Percentiles rank a stretch among this genome's conserved stretches.
phyloP scores from a whole-genome alignment of 148 eudicot species.

The Rhododendron simsii region DNA sequence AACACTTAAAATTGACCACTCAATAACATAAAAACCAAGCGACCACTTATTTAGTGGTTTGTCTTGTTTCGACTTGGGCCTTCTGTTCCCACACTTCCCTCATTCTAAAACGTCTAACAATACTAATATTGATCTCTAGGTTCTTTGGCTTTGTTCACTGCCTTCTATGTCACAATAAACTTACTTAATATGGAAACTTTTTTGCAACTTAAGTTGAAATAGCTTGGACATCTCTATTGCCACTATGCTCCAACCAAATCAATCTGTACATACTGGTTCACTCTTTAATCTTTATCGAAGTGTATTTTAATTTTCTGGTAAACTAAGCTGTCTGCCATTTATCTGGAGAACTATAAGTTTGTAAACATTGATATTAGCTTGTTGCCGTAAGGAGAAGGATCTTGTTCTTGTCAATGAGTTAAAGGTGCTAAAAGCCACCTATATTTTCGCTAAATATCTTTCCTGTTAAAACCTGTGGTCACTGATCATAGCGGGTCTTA shows the following conservation, averaged over 20 bases:
- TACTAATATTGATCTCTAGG: neutral
- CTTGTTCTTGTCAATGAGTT: neutral
- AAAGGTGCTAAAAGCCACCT: neutral
- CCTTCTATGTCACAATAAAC: neutral
- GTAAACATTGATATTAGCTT: neutral
- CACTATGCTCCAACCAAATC: neutral
- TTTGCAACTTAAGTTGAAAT: neutral
- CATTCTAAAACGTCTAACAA: neutral
- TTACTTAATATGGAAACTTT: neutral
- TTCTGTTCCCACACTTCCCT: neutral
- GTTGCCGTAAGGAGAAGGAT: neutral
- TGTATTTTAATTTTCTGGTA: neutral
- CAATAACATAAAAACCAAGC: neutral
- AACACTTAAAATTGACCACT: neutral
- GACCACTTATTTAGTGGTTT: neutral
- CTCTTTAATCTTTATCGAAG: neutral
- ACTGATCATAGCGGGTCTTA: neutral
- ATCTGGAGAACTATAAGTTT: neutral
- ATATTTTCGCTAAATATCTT: neutral
- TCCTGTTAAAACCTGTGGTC: neutral
- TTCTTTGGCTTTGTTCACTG: neutral
- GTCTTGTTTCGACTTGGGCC: neutral
- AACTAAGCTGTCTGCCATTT: neutral
- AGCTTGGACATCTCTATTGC: neutral
- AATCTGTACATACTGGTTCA: neutral